Percentiles rank a stretch among this genome's conserved stretches.
Evolutionary conservation across 306 rosid genomes (phyloP).

Genomic region (Vigna hirtella): DNA sequence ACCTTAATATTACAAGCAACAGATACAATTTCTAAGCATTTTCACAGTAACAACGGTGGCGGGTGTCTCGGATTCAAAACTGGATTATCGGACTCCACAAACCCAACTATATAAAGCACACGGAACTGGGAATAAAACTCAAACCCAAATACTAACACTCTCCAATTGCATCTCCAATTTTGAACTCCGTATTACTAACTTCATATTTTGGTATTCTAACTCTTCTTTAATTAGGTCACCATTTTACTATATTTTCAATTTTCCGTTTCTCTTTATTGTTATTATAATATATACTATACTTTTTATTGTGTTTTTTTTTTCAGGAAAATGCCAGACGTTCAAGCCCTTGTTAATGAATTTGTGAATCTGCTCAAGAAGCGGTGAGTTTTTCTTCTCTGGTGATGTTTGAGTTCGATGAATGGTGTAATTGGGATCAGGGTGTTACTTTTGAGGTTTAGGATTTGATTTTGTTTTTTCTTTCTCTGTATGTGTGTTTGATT

Average conservation of each 20-base stretch:
- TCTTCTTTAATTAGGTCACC: conserved; percentile 25
- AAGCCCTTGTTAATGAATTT: conserved; percentile 77
- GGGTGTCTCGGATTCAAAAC: neutral
- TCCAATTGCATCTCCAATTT: neutral
- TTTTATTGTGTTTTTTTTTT: conserved; percentile 5
- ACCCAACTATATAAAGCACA: neutral
- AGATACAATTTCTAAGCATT: neutral
- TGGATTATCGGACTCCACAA: neutral
- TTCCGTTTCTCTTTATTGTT: neutral
- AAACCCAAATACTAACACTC: neutral
- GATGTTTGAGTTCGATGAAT: conserved; percentile 31
- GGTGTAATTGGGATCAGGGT: conserved; percentile 17
- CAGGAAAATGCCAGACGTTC: conserved; percentile 91
- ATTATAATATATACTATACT: neutral
- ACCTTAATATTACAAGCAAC: no score
- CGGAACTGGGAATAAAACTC: neutral
- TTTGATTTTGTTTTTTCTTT: neutral
- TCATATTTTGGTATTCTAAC: neutral
- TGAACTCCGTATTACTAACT: neutral
- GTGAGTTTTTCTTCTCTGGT: conserved; percentile 47
- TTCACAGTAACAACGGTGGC: neutral
- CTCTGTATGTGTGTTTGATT: neutral
- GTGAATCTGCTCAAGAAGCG: conserved; percentile 78
- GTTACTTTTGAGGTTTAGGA: conserved; percentile 18
- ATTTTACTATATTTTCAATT: conserved; percentile 6